Conservation (phyloP, 176 grass and related monocot species). For the Tuctoria greenei region DNA sequence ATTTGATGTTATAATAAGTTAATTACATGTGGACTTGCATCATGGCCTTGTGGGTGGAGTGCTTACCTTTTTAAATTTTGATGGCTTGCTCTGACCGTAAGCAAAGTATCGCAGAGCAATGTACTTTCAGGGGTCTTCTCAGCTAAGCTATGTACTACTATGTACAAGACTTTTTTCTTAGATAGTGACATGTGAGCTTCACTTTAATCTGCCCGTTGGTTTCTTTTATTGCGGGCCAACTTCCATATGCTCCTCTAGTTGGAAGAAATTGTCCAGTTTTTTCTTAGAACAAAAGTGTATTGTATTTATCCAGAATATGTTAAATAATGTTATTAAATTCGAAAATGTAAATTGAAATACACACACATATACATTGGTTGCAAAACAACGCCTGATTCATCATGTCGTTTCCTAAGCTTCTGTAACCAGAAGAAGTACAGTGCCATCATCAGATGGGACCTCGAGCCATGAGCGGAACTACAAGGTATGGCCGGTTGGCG, state of each 20-base stretch:
- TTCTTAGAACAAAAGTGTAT: too few relatives aligned
- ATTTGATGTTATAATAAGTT: background rate
- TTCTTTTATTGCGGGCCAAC: too few relatives aligned
- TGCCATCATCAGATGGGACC: background rate
- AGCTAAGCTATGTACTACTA: background rate
- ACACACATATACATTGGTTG: too few relatives aligned
- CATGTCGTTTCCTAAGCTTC: background rate
- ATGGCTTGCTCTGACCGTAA: background rate
- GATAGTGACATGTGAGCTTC: background rate
- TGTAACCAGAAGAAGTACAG: background rate
- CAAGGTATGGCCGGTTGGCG: too few relatives aligned
- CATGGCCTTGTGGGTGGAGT: background rate
- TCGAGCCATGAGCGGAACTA: too few relatives aligned
- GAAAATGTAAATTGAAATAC: too few relatives aligned
- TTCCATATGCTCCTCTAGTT: background rate
- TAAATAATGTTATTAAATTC: background rate
- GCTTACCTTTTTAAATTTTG: background rate
- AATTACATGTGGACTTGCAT: slow-evolving; percentile 4
- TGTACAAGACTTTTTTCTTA: background rate
- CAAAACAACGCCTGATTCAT: background rate
- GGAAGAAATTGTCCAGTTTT: background rate
- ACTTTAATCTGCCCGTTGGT: background rate
- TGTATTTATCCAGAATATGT: background rate
- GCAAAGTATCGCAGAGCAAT: background rate
- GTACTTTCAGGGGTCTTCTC: background rate